phyloP scores from a whole-genome alignment of 148 eudicot genomes.

The Suaeda aralocaspica region DNA sequence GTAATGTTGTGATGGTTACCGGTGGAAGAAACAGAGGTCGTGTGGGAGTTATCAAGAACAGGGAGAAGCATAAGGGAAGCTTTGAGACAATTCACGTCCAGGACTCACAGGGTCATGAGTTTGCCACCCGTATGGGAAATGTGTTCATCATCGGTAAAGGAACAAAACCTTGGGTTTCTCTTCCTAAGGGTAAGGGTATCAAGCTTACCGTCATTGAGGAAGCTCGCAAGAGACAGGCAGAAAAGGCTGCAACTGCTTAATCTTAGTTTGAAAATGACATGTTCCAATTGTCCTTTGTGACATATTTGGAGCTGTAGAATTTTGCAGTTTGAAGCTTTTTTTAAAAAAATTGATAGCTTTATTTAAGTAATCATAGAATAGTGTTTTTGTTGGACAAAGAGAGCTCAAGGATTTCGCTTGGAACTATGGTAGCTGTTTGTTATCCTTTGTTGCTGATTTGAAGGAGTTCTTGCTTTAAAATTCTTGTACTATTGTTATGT shows the following conservation, averaged over 20 bases:
- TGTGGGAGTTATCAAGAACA: constrained; percentile 53
- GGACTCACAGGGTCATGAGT: constrained; percentile 56
- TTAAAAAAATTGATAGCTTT: not conserved
- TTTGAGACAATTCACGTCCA: constrained; percentile 59
- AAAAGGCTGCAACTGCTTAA: constrained; percentile 20
- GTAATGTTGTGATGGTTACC: constrained; percentile 56
- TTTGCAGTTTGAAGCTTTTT: not conserved
- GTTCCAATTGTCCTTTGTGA: not conserved
- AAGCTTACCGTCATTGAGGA: constrained; percentile 53
- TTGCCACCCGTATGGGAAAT: constrained; percentile 52
- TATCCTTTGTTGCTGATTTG: constrained; percentile 5
- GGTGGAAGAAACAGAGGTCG: constrained; percentile 63
- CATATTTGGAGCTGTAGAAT: not conserved
- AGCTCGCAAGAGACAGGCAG: constrained; percentile 35
- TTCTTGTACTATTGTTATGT: not conserved
- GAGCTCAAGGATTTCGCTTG: not conserved
- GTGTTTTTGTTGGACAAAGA: not conserved
- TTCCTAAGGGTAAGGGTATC: constrained; percentile 62
- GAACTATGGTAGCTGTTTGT: constrained; percentile 4
- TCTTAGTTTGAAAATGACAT: not conserved
- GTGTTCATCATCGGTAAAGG: constrained; percentile 57
- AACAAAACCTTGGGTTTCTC: constrained; percentile 54
- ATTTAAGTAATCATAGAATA: not conserved
- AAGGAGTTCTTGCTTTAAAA: not conserved
- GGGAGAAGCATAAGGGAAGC: constrained; percentile 64